Evolutionary conservation across 2,329 filamentous ascomycete genomes (phyloP).

Genomic region (Diaporthe ilicicola): DNA sequence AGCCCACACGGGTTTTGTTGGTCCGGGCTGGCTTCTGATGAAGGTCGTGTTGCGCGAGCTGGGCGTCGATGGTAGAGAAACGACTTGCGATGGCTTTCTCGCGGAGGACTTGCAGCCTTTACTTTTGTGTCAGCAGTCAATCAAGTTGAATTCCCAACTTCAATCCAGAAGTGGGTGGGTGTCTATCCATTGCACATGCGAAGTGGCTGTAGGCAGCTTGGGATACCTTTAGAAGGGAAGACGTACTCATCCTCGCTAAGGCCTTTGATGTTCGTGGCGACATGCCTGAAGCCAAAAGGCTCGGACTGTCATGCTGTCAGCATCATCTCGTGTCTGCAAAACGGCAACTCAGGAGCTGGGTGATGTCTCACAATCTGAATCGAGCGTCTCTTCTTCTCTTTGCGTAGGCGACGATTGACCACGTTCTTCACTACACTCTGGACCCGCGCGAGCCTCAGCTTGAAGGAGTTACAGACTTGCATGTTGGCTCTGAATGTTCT

Average conservation of each 20-base stretch:
- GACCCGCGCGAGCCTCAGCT: constrained; percentile 53
- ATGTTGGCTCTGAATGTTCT: constrained; percentile 23
- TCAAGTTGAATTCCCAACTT: not conserved
- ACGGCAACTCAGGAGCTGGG: not conserved
- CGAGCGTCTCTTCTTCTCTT: constrained; percentile 50
- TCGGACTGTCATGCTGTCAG: constrained; percentile 55
- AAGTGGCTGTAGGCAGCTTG: not conserved
- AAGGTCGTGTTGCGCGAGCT: constrained; percentile 27
- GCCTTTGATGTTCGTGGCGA: constrained; percentile 61
- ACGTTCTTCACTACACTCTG: constrained; percentile 46
- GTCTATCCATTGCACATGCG: not conserved
- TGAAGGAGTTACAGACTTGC: constrained; percentile 52
- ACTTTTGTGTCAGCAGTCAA: constrained; percentile 11
- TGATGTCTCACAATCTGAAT: constrained; percentile 56
- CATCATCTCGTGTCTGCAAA: not conserved
- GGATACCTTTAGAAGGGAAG: not conserved
- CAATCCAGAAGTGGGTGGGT: not conserved
- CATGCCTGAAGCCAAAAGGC: constrained; percentile 66
- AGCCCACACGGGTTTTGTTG: constrained; percentile 26
- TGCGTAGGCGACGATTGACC: constrained; percentile 43
- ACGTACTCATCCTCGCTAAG: constrained; percentile 68
- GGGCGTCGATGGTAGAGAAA: constrained; percentile 53
- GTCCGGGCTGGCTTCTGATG: constrained; percentile 14
- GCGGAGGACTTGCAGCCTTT: constrained; percentile 57
- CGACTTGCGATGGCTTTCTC: constrained; percentile 61